These are phyloP conservation scores for Hypoxylon rubiginosum DNA, from an alignment of 2,329 filamentous ascomycete genomes.

Conservation along the genomic window DNA sequence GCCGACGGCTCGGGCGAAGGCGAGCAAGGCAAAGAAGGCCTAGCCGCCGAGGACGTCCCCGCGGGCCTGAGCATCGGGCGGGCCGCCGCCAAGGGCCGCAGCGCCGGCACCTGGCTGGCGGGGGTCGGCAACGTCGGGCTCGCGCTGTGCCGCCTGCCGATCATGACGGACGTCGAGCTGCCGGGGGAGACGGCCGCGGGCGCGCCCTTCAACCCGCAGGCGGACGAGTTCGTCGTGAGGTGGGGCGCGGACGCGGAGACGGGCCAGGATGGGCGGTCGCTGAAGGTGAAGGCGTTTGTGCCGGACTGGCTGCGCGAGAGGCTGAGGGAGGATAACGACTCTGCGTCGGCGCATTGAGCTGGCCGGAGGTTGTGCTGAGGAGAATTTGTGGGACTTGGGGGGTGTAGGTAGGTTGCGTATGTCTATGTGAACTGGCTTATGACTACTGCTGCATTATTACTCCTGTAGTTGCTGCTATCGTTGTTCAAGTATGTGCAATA, in stretches of 20 bases:
- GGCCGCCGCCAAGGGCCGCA: conserved; percentile 71
- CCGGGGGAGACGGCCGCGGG: conserved; percentile 76
- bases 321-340: conserved; percentile 44
- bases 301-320: conserved; percentile 76
- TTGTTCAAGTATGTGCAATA: too few relatives aligned
- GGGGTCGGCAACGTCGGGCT: conserved; percentile 89
- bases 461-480: too few relatives aligned
- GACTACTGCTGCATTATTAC: too few relatives aligned
- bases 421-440: background rate
- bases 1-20: too few relatives aligned
- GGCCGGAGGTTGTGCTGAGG: background rate
- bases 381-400: background rate
- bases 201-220: conserved; percentile 69
- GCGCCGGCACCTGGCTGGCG: conserved; percentile 83
- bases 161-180: conserved; percentile 85
- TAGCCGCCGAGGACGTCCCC: conserved; percentile 57
- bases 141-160: conserved; percentile 86
- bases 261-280: conserved; percentile 52
- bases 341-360: background rate
- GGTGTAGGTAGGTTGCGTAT: background rate
- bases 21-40: too few relatives aligned
- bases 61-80: conserved; percentile 64
- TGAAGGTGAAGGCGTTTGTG: conserved; percentile 83
- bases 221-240: conserved; percentile 71
- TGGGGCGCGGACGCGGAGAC: conserved; percentile 60